A percentile compares a stretch with the other conserved stretches of the same genome.
These are phyloP conservation scores for Phytophthora tubulina DNA, from an alignment of 352 stramenopile genomes.

Conservation along the genomic window DNA sequence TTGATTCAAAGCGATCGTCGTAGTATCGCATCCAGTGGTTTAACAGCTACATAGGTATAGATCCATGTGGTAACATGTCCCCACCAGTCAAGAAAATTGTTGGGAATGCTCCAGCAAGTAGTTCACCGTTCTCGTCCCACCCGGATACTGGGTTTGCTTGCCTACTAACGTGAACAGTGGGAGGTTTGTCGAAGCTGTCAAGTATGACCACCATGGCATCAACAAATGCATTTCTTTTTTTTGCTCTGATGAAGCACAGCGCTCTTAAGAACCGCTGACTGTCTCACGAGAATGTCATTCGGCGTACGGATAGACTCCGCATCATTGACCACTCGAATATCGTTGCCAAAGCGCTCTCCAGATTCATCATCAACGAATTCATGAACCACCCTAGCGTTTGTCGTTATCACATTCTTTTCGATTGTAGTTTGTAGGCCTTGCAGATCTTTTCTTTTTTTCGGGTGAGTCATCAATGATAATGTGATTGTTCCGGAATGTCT, in stretches of 20 bases:
- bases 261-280: background rate
- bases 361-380: background rate
- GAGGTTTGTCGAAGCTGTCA: background rate
- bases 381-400: background rate
- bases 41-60: background rate
- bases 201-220: background rate
- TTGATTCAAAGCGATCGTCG: slow-evolving; percentile 11
- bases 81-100: slow-evolving; percentile 8
- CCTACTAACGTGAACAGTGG: background rate
- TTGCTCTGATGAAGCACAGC: background rate
- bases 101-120: slow-evolving; percentile 15
- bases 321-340: background rate
- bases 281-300: background rate
- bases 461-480: background rate
- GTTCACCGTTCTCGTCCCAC: slow-evolving; percentile 8
- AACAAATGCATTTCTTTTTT: background rate
- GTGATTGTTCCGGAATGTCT: background rate
- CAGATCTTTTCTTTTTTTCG: background rate
- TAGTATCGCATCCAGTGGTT: slow-evolving; percentile 5
- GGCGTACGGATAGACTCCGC: background rate
- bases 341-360: background rate
- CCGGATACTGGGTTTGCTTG: background rate
- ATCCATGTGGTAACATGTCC: background rate
- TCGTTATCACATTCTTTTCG: background rate
- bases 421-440: background rate